Evolutionary conservation across 164 flowering plant genomes (phyloP).

Genomic region (Nymphaea thermarum): DNA sequence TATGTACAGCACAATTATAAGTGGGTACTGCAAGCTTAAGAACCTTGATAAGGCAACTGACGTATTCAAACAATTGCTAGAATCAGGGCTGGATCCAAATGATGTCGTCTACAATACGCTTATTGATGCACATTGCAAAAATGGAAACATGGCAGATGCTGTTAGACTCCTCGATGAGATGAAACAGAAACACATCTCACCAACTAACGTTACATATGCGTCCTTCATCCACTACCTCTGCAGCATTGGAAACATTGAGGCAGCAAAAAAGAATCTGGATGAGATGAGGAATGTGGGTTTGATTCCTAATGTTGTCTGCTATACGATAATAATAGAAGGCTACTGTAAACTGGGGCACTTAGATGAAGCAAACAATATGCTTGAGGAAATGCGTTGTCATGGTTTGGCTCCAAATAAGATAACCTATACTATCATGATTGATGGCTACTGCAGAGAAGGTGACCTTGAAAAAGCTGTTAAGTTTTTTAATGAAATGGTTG

Average conservation of each 20-base stretch:
- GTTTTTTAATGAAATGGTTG: slow-evolving; percentile 46
- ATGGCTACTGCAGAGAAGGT: slow-evolving; percentile 16
- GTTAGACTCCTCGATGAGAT: slow-evolving; percentile 40
- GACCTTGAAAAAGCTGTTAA: slow-evolving; percentile 33
- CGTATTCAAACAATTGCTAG: slow-evolving; percentile 31
- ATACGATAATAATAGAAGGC: not conserved
- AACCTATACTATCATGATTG: not conserved
- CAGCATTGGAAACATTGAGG: slow-evolving; percentile 33
- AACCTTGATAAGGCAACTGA: slow-evolving; percentile 39
- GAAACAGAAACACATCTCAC: slow-evolving; percentile 45
- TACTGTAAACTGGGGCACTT: not conserved
- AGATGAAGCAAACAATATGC: not conserved
- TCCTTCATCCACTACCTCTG: slow-evolving; percentile 55
- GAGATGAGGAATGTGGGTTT: slow-evolving; percentile 49
- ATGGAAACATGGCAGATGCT: slow-evolving; percentile 37
- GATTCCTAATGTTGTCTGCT: slow-evolving; percentile 51
- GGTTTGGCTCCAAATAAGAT: not conserved
- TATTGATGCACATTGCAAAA: slow-evolving; percentile 41
- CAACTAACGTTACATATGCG: slow-evolving; percentile 43
- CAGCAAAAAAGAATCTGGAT: slow-evolving; percentile 32
- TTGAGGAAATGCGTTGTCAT: not conserved
- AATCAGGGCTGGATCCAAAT: slow-evolving; percentile 32
- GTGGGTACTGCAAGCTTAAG: slow-evolving; percentile 50
- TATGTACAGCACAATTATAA: slow-evolving; percentile 45
- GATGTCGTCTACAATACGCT: slow-evolving; percentile 45